Conservation (phyloP, 441 rosid species). For the Aleurites moluccanus region DNA sequence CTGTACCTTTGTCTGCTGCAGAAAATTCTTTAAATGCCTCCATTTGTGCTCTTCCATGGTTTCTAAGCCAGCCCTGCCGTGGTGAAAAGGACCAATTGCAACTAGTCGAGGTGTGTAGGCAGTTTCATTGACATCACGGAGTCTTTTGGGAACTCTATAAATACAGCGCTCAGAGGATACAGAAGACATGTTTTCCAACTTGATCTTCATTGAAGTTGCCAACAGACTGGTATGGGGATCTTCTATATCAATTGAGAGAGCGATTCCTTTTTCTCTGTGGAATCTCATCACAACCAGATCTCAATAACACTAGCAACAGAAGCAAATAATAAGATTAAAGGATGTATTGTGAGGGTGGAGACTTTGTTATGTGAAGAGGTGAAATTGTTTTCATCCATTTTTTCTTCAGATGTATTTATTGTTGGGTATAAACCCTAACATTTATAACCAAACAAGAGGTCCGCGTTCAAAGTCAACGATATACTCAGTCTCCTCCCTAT, state of each 20-base stretch:
- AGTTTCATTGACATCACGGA: slow-evolving; percentile 6
- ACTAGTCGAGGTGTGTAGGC: slow-evolving; percentile 19
- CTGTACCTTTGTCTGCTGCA: slow-evolving; percentile 13
- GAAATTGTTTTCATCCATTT: no score
- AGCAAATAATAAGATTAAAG: no score
- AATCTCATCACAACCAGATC: not conserved
- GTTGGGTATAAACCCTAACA: no score
- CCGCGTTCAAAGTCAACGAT: no score
- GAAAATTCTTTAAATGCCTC: slow-evolving; percentile 17
- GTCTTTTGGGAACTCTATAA: slow-evolving; percentile 21
- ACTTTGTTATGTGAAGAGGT: no score
- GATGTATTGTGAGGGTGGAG: no score
- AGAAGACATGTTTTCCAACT: slow-evolving; percentile 4
- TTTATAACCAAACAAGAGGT: no score
- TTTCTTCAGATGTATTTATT: no score
- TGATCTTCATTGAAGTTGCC: not conserved
- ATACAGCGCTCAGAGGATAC: slow-evolving; percentile 11
- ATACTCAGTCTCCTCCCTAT: no score
- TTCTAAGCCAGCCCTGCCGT: slow-evolving; percentile 11
- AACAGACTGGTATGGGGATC: not conserved
- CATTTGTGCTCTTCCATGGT: slow-evolving; percentile 18
- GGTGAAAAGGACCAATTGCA: slow-evolving; percentile 20
- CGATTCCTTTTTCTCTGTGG: not conserved
- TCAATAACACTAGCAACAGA: no score
- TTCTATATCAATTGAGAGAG: not conserved